Conservation (phyloP, 495 filamentous ascomycete genomes). For the Friedmanniomyces endolithicus region DNA sequence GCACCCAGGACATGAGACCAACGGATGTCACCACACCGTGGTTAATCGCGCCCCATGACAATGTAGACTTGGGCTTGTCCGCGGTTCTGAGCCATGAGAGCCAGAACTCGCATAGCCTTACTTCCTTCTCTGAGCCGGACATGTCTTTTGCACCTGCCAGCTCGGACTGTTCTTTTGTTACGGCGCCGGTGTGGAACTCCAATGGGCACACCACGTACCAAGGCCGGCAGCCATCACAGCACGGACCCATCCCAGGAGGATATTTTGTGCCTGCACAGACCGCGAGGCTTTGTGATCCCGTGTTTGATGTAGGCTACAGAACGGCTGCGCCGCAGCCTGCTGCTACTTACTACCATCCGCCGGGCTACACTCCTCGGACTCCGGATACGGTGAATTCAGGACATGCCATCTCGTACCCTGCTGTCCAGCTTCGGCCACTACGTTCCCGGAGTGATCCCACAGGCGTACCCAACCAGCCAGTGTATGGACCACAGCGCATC, state of each 20-base stretch:
- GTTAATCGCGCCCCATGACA: neutral
- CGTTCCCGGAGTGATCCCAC: constrained; percentile 10
- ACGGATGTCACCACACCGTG: constrained; percentile 1
- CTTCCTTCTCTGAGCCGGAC: constrained; percentile 16
- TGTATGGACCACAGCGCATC: neutral
- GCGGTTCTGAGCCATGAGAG: constrained; percentile 20
- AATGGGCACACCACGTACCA: neutral
- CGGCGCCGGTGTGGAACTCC: constrained; percentile 1
- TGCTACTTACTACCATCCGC: neutral
- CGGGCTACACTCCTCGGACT: neutral
- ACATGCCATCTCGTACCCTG: neutral
- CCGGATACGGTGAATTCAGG: neutral
- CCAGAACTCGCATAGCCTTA: constrained; percentile 18
- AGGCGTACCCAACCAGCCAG: constrained; percentile 2
- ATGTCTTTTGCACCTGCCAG: neutral
- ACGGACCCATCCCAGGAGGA: neutral
- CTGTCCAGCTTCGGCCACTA: constrained; percentile 6
- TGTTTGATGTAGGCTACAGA: neutral
- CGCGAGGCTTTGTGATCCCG: neutral
- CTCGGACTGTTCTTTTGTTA: constrained; percentile 5
- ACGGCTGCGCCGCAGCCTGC: neutral
- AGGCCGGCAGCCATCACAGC: neutral
- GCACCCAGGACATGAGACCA: neutral
- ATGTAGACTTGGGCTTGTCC: constrained; percentile 16
- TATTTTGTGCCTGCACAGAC: neutral